Base-by-base conservation (phyloP, 352 stramenopile genomes). In the Thraustotheca clavata region DNA sequence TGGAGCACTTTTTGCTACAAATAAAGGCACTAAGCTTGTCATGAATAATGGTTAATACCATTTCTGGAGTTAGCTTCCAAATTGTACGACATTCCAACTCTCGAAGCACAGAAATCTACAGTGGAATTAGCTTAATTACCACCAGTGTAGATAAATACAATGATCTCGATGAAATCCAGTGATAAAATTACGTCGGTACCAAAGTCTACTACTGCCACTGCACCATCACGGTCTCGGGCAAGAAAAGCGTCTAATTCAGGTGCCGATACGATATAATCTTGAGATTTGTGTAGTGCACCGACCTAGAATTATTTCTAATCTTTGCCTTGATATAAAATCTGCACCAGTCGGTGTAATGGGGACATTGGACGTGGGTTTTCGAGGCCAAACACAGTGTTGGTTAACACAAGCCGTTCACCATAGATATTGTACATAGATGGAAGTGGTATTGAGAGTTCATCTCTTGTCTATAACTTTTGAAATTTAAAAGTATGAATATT, bases 381-480 rank as follows among this genome's bases (percentile, higher is more conserved):
- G 68, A 94, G 71, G 4, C 87, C 87, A 46, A 96, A 90, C 34
- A 87, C 73, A 22, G 85, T 90, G 60, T 89, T 91, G 47, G 83
- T 80, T 32, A 96, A 71, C 46, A 94, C 83, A 33, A 94, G 74
- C 33, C 71, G 67, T 29, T 83, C 69, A 27, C 76, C 75, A 60
- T 79, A 76, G 40, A 86, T 68, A 31, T 85, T 76, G 20, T 74
- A 46, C 39, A 89, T 73, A 0, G 71, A 36, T 4, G 69, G 36
- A 4, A 94, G 73, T 47, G n/a, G n/a, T n/a, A n/a, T n/a, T n/a
- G 76, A 76, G 41, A 85, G 62, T 9, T 87, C 78, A 33, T 62
- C 62, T 20, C 80, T 74, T 47, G 75, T 74, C n/a, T 70, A 63
- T 14, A 14, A n/a, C n/a, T 16, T 41, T 18, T 43, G 32, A 55